Conservation (phyloP, 352 stramenopile genomes). For the Globisporangium middletonii region DNA sequence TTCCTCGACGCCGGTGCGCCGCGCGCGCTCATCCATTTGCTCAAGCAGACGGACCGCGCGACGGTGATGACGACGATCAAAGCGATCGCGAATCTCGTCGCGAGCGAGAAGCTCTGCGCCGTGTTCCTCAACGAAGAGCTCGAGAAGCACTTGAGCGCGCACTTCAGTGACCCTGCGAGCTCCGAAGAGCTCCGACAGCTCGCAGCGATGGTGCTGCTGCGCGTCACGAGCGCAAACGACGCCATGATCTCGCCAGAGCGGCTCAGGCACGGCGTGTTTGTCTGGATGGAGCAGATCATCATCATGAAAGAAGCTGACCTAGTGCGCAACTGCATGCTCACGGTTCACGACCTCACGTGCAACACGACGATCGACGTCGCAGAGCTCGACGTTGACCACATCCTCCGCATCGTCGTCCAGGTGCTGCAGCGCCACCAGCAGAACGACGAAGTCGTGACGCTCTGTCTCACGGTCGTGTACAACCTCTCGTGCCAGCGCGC, state of each 20-base stretch:
- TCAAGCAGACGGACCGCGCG: conserved; percentile 34
- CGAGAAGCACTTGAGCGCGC: conserved; percentile 48
- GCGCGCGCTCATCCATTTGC: conserved; percentile 49
- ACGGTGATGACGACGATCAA: conserved; percentile 61
- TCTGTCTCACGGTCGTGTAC: conserved; percentile 71
- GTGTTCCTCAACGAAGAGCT: conserved; percentile 69
- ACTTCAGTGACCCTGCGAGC: conserved; percentile 41
- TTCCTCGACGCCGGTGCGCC: conserved; percentile 68
- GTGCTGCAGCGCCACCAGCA: conserved; percentile 44
- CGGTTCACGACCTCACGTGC: conserved; percentile 65
- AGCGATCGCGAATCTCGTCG: conserved; percentile 69
- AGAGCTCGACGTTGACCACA: conserved; percentile 55
- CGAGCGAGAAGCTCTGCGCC: conserved; percentile 71
- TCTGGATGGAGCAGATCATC: conserved; percentile 82
- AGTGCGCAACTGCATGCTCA: conserved; percentile 77
- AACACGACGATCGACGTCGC: conserved; percentile 43
- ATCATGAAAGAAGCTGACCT: conserved; percentile 61
- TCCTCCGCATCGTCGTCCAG: conserved; percentile 60
- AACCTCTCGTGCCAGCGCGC: conserved; percentile 61
- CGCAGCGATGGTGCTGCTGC: conserved; percentile 61
- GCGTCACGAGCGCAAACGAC: conserved; percentile 68
- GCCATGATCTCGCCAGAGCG: conserved; percentile 59
- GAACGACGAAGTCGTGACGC: conserved; percentile 45
- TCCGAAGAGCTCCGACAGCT: conserved; percentile 54
- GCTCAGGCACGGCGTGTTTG: conserved; percentile 50